Percentiles rank a stretch among this genome's conserved stretches.
These are phyloP conservation scores for Huntiella omanensis DNA, from an alignment of 2,329 filamentous ascomycete genomes.

Conservation along the genomic window DNA sequence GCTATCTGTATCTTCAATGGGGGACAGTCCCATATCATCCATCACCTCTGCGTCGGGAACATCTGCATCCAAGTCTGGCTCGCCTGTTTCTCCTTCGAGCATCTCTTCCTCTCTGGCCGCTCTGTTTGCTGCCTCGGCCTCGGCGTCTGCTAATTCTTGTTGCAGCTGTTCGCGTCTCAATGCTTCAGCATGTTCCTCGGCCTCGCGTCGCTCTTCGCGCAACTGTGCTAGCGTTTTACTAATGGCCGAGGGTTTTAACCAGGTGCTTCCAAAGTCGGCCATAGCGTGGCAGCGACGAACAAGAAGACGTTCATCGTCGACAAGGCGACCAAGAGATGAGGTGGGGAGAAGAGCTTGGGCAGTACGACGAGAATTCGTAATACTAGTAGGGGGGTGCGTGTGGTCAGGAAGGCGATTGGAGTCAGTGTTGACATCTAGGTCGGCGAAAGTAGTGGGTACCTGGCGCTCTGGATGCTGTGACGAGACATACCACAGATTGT, in stretches of 20 bases:
- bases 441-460: slow-evolving; percentile 18
- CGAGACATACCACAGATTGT: slow-evolving; percentile 56
- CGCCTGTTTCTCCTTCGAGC: slow-evolving; percentile 37
- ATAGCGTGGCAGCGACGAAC: slow-evolving; percentile 64
- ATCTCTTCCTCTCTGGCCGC: slow-evolving; percentile 29
- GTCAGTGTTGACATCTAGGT: slow-evolving; percentile 16
- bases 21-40: slow-evolving; percentile 14
- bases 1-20: slow-evolving; percentile 24
- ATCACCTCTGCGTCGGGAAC: slow-evolving; percentile 43
- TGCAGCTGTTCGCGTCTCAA: slow-evolving; percentile 51
- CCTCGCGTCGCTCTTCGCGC: slow-evolving; percentile 74
- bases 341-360: slow-evolving; percentile 30
- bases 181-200: slow-evolving; percentile 65
- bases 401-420: slow-evolving; percentile 17
- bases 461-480: slow-evolving; percentile 31
- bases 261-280: slow-evolving; percentile 68
- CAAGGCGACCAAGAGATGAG: slow-evolving; percentile 48
- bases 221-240: slow-evolving; percentile 78
- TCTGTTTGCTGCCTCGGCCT: slow-evolving; percentile 18
- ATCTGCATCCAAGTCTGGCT: slow-evolving; percentile 50
- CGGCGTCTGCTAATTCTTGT: slow-evolving; percentile 55
- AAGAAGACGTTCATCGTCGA: slow-evolving; percentile 58
- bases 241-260: slow-evolving; percentile 79
- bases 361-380: slow-evolving; percentile 18
- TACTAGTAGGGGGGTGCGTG: slow-evolving; percentile 10